phyloP scores from a whole-genome alignment of 176 grass and related monocot genomes.

The Ampelocalamus luodianensis region DNA sequence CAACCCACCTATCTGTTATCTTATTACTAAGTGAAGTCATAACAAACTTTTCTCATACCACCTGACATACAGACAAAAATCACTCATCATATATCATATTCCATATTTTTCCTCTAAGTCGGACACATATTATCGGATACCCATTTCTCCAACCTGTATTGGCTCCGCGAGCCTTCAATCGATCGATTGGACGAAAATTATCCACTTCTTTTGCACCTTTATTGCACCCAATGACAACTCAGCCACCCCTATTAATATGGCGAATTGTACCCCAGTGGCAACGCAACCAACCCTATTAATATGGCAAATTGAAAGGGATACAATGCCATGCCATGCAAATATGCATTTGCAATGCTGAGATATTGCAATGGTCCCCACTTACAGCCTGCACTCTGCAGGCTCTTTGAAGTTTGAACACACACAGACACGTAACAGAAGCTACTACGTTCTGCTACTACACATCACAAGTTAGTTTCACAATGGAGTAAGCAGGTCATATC shows the following conservation, averaged over 20 bases:
- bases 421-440: conserved; percentile 17
- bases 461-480: not conserved
- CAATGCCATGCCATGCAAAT: not conserved
- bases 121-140: too few species aligned
- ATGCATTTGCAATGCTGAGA: not conserved
- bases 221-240: too few species aligned
- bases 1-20: too few species aligned
- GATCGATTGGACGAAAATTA: too few species aligned
- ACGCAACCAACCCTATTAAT: not conserved
- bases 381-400: conserved; percentile 34
- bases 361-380: conserved; percentile 25
- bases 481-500: not conserved
- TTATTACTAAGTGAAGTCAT: too few species aligned
- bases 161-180: too few species aligned
- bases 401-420: conserved; percentile 11
- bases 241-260: not conserved
- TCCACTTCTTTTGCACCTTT: too few species aligned
- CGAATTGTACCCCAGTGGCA: not conserved
- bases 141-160: too few species aligned
- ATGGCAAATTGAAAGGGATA: conserved; percentile 15
- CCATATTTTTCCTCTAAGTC: too few species aligned
- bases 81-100: too few species aligned
- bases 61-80: too few species aligned
- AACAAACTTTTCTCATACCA: too few species aligned
- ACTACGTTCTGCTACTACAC: not conserved